Conservation (phyloP, 352 stramenopile genomes). For the Pythium periplocum region DNA sequence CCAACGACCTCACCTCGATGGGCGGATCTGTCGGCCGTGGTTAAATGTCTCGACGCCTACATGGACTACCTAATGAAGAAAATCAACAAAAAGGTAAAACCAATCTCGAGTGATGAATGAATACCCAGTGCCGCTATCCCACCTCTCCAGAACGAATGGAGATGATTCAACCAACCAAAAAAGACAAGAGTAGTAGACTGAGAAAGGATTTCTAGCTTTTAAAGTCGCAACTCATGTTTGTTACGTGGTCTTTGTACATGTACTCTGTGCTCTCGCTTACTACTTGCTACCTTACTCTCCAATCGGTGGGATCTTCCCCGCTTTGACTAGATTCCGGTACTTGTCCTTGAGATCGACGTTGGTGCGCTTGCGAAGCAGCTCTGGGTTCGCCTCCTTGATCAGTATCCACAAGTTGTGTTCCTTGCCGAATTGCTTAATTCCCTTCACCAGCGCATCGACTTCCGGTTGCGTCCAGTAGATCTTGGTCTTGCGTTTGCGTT, state of each 20-base stretch:
- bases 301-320: conserved; percentile 26
- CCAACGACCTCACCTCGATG: conserved; percentile 79
- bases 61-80: no score
- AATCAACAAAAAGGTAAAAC: no score
- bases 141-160: no score
- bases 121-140: no score
- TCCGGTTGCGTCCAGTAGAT: conserved; percentile 54
- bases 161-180: no score
- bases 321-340: conserved; percentile 66
- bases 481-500: conserved; percentile 4
- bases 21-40: conserved; percentile 50
- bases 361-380: conserved; percentile 39
- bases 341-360: conserved; percentile 86
- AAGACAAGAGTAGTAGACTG: no score
- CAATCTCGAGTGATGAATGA: no score
- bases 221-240: no score
- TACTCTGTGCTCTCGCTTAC: background rate
- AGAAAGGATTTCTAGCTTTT: no score
- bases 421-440: conserved; percentile 41
- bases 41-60: conserved; percentile 20
- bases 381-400: conserved; percentile 55
- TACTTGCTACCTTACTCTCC: conserved; percentile 2
- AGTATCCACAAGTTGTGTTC: conserved; percentile 58
- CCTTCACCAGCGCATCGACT: conserved; percentile 50
- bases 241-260: no score